Evolutionary conservation across 345 rosid species (phyloP).

Genomic region (Streptanthus diversifolius): DNA sequence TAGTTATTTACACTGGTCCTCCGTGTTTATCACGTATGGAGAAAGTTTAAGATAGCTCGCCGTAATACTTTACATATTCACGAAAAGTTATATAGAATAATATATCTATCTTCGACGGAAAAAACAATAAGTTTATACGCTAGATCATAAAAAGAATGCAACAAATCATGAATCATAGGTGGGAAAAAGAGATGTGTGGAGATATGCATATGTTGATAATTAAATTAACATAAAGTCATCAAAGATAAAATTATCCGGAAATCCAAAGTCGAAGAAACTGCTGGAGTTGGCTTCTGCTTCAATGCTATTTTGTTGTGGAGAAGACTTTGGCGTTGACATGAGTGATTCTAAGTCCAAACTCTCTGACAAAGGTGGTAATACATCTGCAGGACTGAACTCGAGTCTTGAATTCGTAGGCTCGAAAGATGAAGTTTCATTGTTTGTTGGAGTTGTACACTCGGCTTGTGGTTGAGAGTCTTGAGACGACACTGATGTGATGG

Average conservation of each 20-base stretch:
- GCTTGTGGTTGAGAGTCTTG: conserved; percentile 25
- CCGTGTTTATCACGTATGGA: neutral
- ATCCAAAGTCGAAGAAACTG: conserved; percentile 66
- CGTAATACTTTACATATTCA: neutral
- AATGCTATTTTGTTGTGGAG: conserved; percentile 44
- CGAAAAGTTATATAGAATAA: neutral
- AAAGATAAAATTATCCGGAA: conserved; percentile 64
- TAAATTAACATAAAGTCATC: conserved; percentile 57
- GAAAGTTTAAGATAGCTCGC: neutral
- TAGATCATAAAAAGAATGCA: conserved; percentile 20
- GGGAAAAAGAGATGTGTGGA: neutral
- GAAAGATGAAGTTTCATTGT: neutral
- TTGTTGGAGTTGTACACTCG: conserved; percentile 17
- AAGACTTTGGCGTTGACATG: conserved; percentile 55
- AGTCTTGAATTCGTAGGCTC: conserved; percentile 1
- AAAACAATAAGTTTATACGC: conserved; percentile 8
- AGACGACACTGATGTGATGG: conserved; percentile 22
- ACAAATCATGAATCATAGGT: conserved; percentile 15
- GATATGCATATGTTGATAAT: neutral
- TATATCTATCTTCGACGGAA: neutral
- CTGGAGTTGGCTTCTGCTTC: conserved; percentile 71
- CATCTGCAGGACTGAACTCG: neutral
- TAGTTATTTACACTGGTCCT: neutral
- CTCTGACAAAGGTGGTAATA: conserved; percentile 25
- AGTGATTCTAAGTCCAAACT: conserved; percentile 51